phyloP scores from a whole-genome alignment of 148 eudicot genomes.

The Simmondsia chinensis region DNA sequence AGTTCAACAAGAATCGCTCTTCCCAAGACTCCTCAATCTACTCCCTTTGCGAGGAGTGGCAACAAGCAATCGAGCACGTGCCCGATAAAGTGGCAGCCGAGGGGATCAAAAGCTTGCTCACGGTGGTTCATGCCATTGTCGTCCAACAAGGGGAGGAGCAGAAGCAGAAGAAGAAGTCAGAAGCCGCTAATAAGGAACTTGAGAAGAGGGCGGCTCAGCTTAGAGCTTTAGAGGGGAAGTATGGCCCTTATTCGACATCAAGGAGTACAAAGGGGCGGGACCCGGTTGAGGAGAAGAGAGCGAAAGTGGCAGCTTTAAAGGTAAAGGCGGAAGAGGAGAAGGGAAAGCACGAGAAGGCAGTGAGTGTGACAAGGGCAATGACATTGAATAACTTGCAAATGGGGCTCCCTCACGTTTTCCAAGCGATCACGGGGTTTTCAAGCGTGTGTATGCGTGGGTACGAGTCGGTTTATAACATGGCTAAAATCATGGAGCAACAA shows the following conservation, averaged over 20 bases:
- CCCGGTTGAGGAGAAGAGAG: conserved; percentile 52
- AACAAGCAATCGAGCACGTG: conserved; percentile 49
- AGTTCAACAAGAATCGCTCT: conserved; percentile 45
- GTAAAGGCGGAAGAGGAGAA: conserved; percentile 81
- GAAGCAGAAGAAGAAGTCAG: conserved; percentile 74
- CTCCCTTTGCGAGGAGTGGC: conserved; percentile 91
- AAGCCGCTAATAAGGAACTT: conserved; percentile 55
- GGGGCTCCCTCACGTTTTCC: conserved; percentile 83
- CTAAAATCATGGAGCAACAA: conserved; percentile 45
- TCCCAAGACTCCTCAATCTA: conserved; percentile 67
- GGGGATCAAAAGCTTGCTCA: conserved; percentile 61
- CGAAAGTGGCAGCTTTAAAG: conserved; percentile 47
- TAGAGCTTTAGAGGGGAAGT: conserved; percentile 48
- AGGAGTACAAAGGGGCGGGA: conserved; percentile 28
- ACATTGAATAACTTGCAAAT: conserved; percentile 77
- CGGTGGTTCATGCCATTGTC: conserved; percentile 61
- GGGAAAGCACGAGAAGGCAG: conserved; percentile 62
- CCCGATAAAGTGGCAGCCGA: conserved; percentile 92
- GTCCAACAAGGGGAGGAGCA: conserved; percentile 69
- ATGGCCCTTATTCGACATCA: conserved; percentile 40
- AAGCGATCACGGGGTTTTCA: conserved; percentile 82
- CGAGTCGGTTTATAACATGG: conserved; percentile 58
- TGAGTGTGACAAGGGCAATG: conserved; percentile 63
- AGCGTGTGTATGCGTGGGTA: conserved; percentile 58
- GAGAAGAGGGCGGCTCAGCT: conserved; percentile 58